Conservation (phyloP, 2,329 filamentous ascomycete species). For the Plectosphaerella cucumerina region DNA sequence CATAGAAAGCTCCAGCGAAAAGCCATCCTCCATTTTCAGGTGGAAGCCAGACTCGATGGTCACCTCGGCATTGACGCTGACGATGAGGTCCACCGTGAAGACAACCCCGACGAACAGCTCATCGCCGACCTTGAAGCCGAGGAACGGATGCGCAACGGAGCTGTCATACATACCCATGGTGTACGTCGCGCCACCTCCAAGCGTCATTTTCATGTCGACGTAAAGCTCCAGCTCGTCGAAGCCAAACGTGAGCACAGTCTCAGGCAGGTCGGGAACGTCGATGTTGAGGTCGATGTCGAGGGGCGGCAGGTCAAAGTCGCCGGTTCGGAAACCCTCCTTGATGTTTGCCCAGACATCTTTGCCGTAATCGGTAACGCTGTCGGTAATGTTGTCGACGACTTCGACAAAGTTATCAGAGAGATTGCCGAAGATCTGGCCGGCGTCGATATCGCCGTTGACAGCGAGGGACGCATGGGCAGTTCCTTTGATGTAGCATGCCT, state of each 20-base stretch:
- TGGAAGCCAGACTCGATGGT: constrained; percentile 52
- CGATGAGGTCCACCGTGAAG: constrained; percentile 46
- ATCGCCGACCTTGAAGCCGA: constrained; percentile 36
- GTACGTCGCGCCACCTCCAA: constrained; percentile 39
- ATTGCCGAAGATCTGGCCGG: constrained; percentile 24
- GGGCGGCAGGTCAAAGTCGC: constrained; percentile 28
- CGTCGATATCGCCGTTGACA: constrained; percentile 35
- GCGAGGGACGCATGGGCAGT: constrained; percentile 36
- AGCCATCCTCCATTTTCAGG: constrained; percentile 46
- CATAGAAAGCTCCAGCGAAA: constrained; percentile 42
- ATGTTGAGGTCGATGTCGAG: constrained; percentile 39
- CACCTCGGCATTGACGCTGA: constrained; percentile 40
- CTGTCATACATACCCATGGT: constrained; percentile 40
- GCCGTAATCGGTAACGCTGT: constrained; percentile 26
- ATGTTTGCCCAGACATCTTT: constrained; percentile 21
- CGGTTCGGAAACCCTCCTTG: constrained; percentile 17
- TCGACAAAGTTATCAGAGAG: constrained; percentile 24
- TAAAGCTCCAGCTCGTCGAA: constrained; percentile 51
- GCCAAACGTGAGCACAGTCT: constrained; percentile 35
- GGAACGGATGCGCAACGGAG: constrained; percentile 29
- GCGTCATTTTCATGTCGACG: constrained; percentile 37
- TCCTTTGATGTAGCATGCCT: constrained; percentile 47
- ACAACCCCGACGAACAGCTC: constrained; percentile 38
- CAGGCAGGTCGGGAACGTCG: constrained; percentile 36
- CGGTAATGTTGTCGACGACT: constrained; percentile 28